Conservation (phyloP, 2,329 filamentous ascomycete species). For the Macrophomina tecta region DNA sequence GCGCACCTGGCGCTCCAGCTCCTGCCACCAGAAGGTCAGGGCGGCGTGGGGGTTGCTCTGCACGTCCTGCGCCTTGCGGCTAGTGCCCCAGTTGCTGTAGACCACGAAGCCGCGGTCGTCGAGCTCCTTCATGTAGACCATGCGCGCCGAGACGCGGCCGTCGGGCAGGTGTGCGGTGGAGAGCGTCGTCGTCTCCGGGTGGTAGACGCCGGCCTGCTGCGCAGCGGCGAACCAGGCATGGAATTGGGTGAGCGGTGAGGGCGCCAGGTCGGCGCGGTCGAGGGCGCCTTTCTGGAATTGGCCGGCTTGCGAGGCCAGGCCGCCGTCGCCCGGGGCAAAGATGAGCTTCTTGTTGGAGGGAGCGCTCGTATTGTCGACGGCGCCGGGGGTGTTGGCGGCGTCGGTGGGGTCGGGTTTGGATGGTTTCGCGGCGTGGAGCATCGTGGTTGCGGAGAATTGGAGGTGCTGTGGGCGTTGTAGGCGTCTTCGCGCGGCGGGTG, state of each 20-base stretch:
- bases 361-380: too few relatives aligned
- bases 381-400: neutral
- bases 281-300: constrained; percentile 77
- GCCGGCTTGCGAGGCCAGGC: constrained; percentile 64
- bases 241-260: constrained; percentile 81
- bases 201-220: constrained; percentile 60
- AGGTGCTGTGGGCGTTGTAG: neutral
- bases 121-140: constrained; percentile 95
- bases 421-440: constrained; percentile 4
- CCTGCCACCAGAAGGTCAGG: constrained; percentile 89
- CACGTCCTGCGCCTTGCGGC: constrained; percentile 71
- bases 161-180: constrained; percentile 84
- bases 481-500: neutral
- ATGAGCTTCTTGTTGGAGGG: constrained; percentile 45
- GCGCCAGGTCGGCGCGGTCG: constrained; percentile 63
- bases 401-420: neutral
- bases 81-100: constrained; percentile 91
- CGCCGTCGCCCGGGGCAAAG: constrained; percentile 67
- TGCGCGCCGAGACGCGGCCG: constrained; percentile 81
- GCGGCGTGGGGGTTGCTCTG: constrained; percentile 76
- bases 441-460: constrained; percentile 3
- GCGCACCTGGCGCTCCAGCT: constrained; percentile 85
- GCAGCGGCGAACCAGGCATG: constrained; percentile 82
- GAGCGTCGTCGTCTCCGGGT: constrained; percentile 88
- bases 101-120: constrained; percentile 84